Base-by-base conservation (phyloP, 352 stramenopile species). In the Phytophthora chlamydospora region DNA sequence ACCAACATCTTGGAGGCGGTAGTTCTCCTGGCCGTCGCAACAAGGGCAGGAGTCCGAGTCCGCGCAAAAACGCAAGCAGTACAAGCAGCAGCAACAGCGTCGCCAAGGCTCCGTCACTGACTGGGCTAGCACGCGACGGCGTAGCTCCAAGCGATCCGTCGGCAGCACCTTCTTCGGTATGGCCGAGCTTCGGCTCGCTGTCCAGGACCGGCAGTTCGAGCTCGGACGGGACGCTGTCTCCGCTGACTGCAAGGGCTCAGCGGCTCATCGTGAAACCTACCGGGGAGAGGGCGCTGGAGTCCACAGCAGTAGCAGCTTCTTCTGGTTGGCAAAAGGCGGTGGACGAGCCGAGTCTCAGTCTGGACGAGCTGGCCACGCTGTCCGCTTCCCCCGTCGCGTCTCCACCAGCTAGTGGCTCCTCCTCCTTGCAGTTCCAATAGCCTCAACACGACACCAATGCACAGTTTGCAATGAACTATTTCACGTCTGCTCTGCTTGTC, bases 191-290 rank as follows among this genome's bases (percentile, higher is more conserved):
- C 9, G 44, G 55, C 11, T 42, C 48, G 14, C 33, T 68, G 35
- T 44, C 38, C 46, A 68, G 51, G 31, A 42, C 24, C 32, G 35
- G 53, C 21, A 66, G 46, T 35, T 42, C 56, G 16, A 45, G 46
- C 8, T 53, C 51, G 29, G 58, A 70, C 6, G 7, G 50, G 14
- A 42, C 53, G 4, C 49, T 62, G 40, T 49, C 45, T 29, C 65
- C 72, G 4, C 46, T 83, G 9, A 56, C 56, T 13, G 63, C 64
- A 35, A 75, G 53, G 32, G 71, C 71, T 1, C 75, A 76, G 62
- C 61, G 62, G 11, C 69, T 76, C 52, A 78, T 83, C 34, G 59
- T 78, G 19, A 83, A 80, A 34, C 75, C 71, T 11, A 67, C 51
- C 11, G 53, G 53, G 29, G 58, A 66, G 19, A 57, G 53, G 52